A percentile compares a stretch with the other conserved stretches of the same genome.
These are phyloP conservation scores for Thielaviopsis populi DNA, from an alignment of 2,329 filamentous ascomycete species.

Conservation along the genomic window DNA sequence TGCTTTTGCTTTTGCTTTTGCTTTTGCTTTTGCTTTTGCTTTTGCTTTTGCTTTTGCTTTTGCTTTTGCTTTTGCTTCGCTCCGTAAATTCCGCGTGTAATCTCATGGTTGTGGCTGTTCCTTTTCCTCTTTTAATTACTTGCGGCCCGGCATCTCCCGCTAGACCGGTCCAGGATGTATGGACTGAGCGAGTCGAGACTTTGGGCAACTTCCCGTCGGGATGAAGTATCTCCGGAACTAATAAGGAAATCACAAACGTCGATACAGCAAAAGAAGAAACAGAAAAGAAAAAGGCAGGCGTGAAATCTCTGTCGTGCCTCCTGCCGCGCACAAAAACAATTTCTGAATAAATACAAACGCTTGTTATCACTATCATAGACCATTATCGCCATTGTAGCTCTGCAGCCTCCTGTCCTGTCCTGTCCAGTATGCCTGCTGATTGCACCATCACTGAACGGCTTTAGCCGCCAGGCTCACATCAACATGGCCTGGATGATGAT, in stretches of 20 bases:
- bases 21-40: background rate
- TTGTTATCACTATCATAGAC: background rate
- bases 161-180: background rate
- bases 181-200: no score
- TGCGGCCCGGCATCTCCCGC: background rate
- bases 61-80: background rate
- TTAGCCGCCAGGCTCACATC: background rate
- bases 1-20: background rate
- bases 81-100: background rate
- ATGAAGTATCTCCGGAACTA: background rate
- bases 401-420: background rate
- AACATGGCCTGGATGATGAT: background rate
- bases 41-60: background rate
- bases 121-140: background rate
- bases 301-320: background rate
- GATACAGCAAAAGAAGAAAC: no score
- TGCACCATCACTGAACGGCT: background rate
- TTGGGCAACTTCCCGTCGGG: background rate
- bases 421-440: background rate
- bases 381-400: background rate
- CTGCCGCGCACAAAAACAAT: background rate
- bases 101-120: background rate
- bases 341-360: background rate
- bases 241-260: no score
- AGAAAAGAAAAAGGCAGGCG: background rate